A percentile compares a stretch with the other conserved stretches of the same genome.
phyloP scores from a whole-genome alignment of 805 yeast species.

The Millerozyma acaciae region DNA sequence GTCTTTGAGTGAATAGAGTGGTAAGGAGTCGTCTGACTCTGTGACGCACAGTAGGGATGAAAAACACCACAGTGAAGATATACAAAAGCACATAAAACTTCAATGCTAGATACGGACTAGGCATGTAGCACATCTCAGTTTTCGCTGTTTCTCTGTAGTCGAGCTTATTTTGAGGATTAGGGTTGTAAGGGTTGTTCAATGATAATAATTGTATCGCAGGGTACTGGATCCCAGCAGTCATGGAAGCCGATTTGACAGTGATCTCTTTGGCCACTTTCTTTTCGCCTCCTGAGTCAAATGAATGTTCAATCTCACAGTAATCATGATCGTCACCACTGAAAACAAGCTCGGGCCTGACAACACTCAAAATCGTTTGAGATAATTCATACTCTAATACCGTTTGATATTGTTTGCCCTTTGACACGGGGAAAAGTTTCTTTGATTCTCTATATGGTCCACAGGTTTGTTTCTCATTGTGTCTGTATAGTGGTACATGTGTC shows the following conservation, averaged over 20 bases:
- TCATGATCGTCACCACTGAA: slow-evolving; percentile 98
- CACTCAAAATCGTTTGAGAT: slow-evolving; percentile 54
- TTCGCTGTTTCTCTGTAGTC: slow-evolving; percentile 17
- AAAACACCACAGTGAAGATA: background rate
- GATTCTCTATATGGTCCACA: slow-evolving; percentile 84
- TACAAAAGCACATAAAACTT: slow-evolving; percentile 2
- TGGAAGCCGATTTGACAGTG: slow-evolving; percentile 83
- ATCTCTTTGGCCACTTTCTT: slow-evolving; percentile 57
- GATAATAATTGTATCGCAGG: slow-evolving; percentile 89
- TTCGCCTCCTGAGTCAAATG: slow-evolving; percentile 14
- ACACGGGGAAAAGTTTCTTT: slow-evolving; percentile 57
- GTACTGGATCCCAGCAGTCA: slow-evolving; percentile 83
- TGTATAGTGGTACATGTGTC: slow-evolving; percentile 83
- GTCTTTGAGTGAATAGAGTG: no score
- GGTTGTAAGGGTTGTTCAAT: slow-evolving; percentile 44
- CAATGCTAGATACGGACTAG: slow-evolving; percentile 41
- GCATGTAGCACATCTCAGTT: slow-evolving; percentile 54
- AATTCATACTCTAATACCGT: slow-evolving; percentile 70
- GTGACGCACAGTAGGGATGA: no score
- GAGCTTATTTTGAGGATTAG: slow-evolving; percentile 4
- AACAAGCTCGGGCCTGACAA: slow-evolving; percentile 60
- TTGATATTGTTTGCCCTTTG: slow-evolving; percentile 81
- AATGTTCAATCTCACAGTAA: slow-evolving; percentile 76
- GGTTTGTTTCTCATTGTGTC: slow-evolving; percentile 55
- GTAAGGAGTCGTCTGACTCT: no score